These are phyloP conservation scores for Diutina catenulata DNA, from an alignment of 1,139 yeast species.

Conservation along the genomic window DNA sequence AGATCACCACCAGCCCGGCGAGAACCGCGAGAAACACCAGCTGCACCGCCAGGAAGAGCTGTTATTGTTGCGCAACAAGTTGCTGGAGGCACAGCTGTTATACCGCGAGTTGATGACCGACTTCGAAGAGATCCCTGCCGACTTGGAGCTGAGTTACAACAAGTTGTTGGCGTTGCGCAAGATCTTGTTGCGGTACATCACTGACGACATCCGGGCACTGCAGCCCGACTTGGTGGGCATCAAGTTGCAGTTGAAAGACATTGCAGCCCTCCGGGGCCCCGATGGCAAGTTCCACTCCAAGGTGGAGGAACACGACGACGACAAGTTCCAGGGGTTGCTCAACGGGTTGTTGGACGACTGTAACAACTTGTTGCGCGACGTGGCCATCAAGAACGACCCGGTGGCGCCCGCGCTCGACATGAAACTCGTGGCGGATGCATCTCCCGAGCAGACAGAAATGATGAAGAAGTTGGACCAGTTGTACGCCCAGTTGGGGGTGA, in stretches of 20 bases:
- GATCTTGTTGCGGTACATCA: slow-evolving; percentile 21
- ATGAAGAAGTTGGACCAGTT: slow-evolving; percentile 13
- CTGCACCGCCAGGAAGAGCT: slow-evolving; percentile 43
- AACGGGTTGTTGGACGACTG: slow-evolving; percentile 78
- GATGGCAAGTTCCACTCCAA: slow-evolving; percentile 22
- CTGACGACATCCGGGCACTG: slow-evolving; percentile 11
- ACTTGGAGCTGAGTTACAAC: slow-evolving; percentile 39
- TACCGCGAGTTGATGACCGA: slow-evolving; percentile 40
- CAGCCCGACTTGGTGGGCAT: slow-evolving; percentile 11
- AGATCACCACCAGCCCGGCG: slow-evolving; percentile 17
- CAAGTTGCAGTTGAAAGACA: slow-evolving; percentile 17
- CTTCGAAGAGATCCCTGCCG: slow-evolving; percentile 45
- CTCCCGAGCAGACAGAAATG: background rate
- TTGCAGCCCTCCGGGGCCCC: slow-evolving; percentile 22
- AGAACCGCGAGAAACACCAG: slow-evolving; percentile 33
- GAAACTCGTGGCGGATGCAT: slow-evolving; percentile 1
- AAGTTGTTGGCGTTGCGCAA: slow-evolving; percentile 29
- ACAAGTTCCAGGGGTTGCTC: slow-evolving; percentile 41
- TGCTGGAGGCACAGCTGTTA: slow-evolving; percentile 44
- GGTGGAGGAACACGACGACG: slow-evolving; percentile 14
- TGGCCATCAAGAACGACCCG: slow-evolving; percentile 44
- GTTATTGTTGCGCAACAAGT: slow-evolving; percentile 43
- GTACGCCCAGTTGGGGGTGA: slow-evolving; percentile 36
- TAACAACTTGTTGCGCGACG: slow-evolving; percentile 59
- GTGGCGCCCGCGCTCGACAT: slow-evolving; percentile 7